These are phyloP conservation scores for slime mould (Dictyostelium discoideum) DNA, from an alignment of 78 protist genomes.

Conservation along the genomic window DNA sequence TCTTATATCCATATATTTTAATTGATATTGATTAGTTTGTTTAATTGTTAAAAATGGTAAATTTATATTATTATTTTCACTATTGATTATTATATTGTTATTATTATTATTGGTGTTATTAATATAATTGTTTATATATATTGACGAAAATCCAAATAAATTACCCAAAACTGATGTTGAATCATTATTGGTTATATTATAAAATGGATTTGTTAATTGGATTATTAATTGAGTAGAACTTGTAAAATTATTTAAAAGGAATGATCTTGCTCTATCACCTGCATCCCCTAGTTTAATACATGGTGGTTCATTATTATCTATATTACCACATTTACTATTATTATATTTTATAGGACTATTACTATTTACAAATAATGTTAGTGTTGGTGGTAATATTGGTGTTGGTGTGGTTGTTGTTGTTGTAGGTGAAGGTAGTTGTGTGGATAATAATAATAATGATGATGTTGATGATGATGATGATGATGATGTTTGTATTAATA, in stretches of 20 bases:
- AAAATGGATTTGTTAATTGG: not conserved
- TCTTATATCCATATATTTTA: not conserved
- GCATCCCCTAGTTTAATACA: not conserved
- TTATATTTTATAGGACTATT: not conserved
- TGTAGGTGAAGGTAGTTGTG: not conserved
- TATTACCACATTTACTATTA: not conserved
- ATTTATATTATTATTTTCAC: not conserved
- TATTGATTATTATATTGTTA: not conserved
- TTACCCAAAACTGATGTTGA: not conserved
- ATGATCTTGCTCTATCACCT: not conserved
- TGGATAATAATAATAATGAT: too few species aligned
- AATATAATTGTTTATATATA: not conserved
- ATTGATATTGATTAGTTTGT: not conserved
- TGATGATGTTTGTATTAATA: not conserved
- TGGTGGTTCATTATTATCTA: not conserved
- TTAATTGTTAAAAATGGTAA: not conserved
- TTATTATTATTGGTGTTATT: too few species aligned
- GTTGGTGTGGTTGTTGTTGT: not conserved
- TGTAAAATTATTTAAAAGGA: not conserved
- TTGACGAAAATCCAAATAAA: not conserved
- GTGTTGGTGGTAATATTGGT: not conserved
- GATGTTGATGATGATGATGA: not conserved
- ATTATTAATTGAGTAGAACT: not conserved
- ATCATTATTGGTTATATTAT: not conserved
- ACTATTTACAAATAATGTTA: not conserved